Evolutionary conservation across 805 yeast genomes (phyloP).

Genomic region (Kurtzmaniella cleridarum): DNA sequence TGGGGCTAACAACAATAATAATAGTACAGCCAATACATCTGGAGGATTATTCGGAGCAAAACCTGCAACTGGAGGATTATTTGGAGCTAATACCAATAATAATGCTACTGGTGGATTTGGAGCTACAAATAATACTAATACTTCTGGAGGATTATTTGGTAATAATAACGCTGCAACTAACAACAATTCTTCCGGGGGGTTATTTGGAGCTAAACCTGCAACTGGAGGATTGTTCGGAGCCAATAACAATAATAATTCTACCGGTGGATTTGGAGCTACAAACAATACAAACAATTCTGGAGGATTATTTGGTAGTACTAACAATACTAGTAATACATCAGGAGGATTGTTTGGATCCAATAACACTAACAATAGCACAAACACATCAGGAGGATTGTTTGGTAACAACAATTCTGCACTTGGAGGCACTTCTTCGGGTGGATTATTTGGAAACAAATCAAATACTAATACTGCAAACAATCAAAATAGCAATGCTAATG

Average conservation of each 20-base stretch:
- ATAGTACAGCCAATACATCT: slow-evolving; percentile 25
- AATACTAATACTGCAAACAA: slow-evolving; percentile 7
- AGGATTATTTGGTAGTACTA: slow-evolving; percentile 25
- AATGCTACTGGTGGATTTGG: slow-evolving; percentile 14
- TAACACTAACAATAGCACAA: slow-evolving; percentile 11
- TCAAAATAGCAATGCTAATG: slow-evolving; percentile 9
- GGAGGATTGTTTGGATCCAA: slow-evolving; percentile 19
- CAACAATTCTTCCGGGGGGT: slow-evolving; percentile 13
- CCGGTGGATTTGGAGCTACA: slow-evolving; percentile 15
- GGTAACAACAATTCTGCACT: slow-evolving; percentile 24
- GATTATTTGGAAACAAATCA: slow-evolving; percentile 22
- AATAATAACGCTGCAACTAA: slow-evolving; percentile 18
- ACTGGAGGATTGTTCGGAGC: slow-evolving; percentile 15
- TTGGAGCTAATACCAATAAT: slow-evolving; percentile 14
- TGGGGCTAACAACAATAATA: slow-evolving; percentile 11
- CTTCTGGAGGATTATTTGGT: slow-evolving; percentile 12
- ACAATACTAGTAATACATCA: slow-evolving; percentile 5
- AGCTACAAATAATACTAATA: slow-evolving; percentile 8
- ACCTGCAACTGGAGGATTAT: slow-evolving; percentile 13
- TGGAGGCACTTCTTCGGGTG: slow-evolving; percentile 20
- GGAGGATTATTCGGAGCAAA: slow-evolving; percentile 40
- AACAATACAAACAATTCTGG: slow-evolving; percentile 17
- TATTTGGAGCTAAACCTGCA: slow-evolving; percentile 24
- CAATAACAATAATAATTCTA: slow-evolving; percentile 12
- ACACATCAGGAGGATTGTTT: slow-evolving; percentile 39